Conservation (phyloP, 2,329 filamentous ascomycete genomes). For the Colletotrichum australisinense region DNA sequence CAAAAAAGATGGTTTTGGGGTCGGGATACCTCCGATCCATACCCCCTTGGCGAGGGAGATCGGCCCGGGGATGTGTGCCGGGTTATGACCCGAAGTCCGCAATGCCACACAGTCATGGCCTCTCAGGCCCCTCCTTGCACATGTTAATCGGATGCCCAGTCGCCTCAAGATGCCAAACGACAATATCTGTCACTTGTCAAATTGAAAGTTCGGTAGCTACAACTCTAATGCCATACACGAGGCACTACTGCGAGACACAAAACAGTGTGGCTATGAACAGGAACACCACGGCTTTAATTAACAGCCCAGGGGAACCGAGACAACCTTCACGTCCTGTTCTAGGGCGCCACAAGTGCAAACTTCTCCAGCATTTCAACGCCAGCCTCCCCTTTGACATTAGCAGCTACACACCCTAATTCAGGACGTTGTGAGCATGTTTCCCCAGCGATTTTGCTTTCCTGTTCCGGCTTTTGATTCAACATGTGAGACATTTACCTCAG, state of each 20-base stretch:
- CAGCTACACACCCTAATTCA: neutral
- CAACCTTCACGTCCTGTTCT: neutral
- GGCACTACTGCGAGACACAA: neutral
- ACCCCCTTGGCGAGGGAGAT: neutral
- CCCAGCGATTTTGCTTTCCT: neutral
- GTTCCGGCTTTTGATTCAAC: neutral
- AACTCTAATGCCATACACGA: neutral
- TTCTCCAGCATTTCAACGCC: neutral
- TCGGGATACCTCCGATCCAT: neutral
- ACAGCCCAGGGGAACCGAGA: neutral
- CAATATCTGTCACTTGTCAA: neutral
- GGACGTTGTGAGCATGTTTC: neutral
- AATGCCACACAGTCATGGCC: neutral
- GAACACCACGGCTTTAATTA: neutral
- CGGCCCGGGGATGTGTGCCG: neutral
- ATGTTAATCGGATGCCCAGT: too few species aligned
- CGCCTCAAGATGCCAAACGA: too few species aligned
- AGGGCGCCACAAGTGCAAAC: neutral
- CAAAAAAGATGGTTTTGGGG: neutral
- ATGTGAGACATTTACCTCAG: neutral
- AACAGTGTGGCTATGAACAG: neutral
- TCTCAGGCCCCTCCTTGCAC: too few species aligned
- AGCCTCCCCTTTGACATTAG: neutral
- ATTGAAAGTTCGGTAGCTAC: neutral
- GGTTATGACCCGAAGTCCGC: neutral